Evolutionary conservation across 2,329 filamentous ascomycete genomes (phyloP), one percentile per base, ranked within the genome.

Genomic region (Fusarium udum): DNA sequence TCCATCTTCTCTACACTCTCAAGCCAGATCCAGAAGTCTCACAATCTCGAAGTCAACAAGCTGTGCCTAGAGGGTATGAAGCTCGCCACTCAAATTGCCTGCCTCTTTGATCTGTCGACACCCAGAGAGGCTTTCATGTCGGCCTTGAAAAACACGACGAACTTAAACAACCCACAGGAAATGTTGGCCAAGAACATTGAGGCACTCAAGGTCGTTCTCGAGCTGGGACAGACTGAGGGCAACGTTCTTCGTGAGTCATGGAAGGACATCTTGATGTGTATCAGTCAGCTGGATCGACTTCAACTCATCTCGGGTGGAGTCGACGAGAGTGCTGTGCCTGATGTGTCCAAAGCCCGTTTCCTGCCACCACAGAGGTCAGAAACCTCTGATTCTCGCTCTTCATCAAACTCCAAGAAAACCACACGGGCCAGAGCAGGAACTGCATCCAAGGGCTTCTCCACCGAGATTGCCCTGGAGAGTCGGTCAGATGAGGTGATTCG

Each of bases 161-260:
- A 98, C 79, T 88, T 99, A 24, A 97, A 97, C 81, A 99, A 98
- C 79, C 89, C 97, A 6, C 93, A 94, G 63, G 95, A 98, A 80
- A 97, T 99, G 88, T 91, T 95, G 79, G 92, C 94, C 10, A 98
- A 98, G 88, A 97, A 99, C 75, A 91, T 99, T 43, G 96, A 99
- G 82, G 96, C 97, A 1, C 85, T 99, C 61, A 97, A 97, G 80
- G 93, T 94, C 3, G 86, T 99, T 48, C 89, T 99, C 13, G 97
- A 99, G 72, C 91, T 99, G 46, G 96, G 95, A 11, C 92, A 97
- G 78, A 94, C 93, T 0, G 96, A 99, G 82, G 96, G 97, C 67
- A 97, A 99, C 78, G 86, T 94, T 43, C 85, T 99, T 22, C 93
- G 93, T 73, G 91, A 92, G 71, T 98, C 96, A 1, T 99, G 96